Evolutionary conservation across 768 basidiomycete species (phyloP), one percentile per base, ranked within the genome.

Genomic region (Boletus reticuloceps): DNA sequence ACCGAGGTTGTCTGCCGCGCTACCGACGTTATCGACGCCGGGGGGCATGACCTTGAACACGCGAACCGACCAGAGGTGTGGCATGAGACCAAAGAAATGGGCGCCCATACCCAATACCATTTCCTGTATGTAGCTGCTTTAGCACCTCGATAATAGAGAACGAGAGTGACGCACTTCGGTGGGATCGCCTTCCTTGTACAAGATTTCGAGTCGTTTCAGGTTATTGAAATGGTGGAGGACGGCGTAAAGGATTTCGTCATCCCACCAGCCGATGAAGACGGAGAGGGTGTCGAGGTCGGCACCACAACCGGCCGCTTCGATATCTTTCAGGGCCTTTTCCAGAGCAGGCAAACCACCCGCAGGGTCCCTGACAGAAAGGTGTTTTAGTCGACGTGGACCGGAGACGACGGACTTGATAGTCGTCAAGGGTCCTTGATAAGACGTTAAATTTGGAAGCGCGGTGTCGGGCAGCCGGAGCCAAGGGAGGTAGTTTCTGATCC

Each of bases 201-300:
- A 68, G 57, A 81, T 68, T 56, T 73, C 72, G 19, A 81, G 65
- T 39, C 70, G 69, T n/a, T 67, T 64, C 7, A 81, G 58, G 11
- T 61, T 53, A 10, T 52, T 56, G 53, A 79, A 77, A 38, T 77
- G 69, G 43, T 68, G 63, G n/a, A 69, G 67, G 22, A 78, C 59
- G 6, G 77, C 77, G 38, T 76, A 71, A 19, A 80, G 59, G 9
- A 80, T 70, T 57, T 80, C 79, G 40, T 75, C 69, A 53, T 80
- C 78, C 79, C 79, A 81, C 50, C 65, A 65, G 37, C 72, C 66
- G n/a, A 72, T 55, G 42, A 77, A 73, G 11, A 74, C 61, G 29
- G 75, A 64, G 14, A 72, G 59, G 0, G 57, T 55, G n/a, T 72
- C 72, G 16, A 77, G 62, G 3, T 54, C 51, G 2, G 53, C 36